These are phyloP conservation scores for Aspergillus sp. DNA, from an alignment of 2,329 filamentous ascomycete species.

Conservation along the genomic window DNA sequence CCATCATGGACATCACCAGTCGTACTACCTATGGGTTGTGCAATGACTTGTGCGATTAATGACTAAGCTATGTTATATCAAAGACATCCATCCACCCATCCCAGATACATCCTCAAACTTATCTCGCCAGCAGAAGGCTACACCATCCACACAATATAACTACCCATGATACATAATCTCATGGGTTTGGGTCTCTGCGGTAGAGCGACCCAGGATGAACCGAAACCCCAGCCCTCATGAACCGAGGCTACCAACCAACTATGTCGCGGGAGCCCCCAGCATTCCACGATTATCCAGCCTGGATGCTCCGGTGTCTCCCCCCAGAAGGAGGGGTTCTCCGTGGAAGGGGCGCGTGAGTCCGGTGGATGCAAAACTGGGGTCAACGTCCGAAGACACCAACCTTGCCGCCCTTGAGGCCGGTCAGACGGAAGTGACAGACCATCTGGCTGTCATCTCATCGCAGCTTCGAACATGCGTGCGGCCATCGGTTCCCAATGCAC, in stretches of 20 bases:
- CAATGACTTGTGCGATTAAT: too few species aligned
- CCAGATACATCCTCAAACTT: too few species aligned
- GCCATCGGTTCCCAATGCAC: neutral
- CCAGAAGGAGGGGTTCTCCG: conserved; percentile 8
- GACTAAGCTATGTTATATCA: too few species aligned
- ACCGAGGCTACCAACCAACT: neutral
- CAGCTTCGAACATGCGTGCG: conserved; percentile 28
- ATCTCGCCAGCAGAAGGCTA: too few species aligned
- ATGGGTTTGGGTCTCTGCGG: neutral
- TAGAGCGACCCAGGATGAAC: neutral
- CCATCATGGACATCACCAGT: too few species aligned
- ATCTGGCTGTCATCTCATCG: conserved; percentile 48
- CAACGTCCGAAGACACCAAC: neutral
- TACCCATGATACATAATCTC: too few species aligned
- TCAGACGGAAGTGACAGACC: conserved; percentile 46
- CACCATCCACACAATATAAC: too few species aligned
- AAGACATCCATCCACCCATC: too few species aligned
- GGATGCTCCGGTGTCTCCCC: conserved; percentile 28
- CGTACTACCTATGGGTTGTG: too few species aligned
- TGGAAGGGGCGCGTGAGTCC: too few species aligned
- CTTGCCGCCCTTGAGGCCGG: conserved; percentile 55
- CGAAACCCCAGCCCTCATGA: neutral
- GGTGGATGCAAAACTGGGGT: neutral
- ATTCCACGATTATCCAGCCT: conserved; percentile 16
- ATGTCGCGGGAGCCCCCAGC: neutral